A percentile compares a stretch with the other conserved stretches of the same genome.
These are phyloP conservation scores for Hortiboletus flavorubellus DNA, from an alignment of 768 basidiomycete genomes.

Conservation along the genomic window DNA sequence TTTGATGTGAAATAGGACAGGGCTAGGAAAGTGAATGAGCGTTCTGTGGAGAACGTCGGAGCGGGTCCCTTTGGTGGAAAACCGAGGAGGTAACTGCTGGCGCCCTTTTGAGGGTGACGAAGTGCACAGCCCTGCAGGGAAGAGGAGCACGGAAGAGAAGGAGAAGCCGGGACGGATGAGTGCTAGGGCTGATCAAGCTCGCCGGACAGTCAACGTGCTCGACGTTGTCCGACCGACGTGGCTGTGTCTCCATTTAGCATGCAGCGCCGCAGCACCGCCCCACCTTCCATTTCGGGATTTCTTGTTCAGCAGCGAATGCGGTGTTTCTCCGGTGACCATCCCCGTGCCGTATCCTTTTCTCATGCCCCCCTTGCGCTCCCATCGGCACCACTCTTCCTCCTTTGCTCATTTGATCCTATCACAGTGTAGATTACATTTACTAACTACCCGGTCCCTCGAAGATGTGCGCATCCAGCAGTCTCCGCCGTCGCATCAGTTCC, in stretches of 20 bases:
- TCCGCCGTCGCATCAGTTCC: conserved; percentile 74
- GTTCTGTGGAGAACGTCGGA: conserved; percentile 29
- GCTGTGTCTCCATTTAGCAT: conserved; percentile 34
- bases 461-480: conserved; percentile 73
- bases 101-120: conserved; percentile 15
- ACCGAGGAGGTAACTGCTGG: conserved; percentile 7
- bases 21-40: conserved; percentile 24
- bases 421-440: neutral
- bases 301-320: conserved; percentile 23
- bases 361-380: neutral
- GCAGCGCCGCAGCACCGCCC: conserved; percentile 36
- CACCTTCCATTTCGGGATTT: conserved; percentile 14
- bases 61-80: conserved; percentile 15
- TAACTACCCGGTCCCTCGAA: conserved; percentile 34
- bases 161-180: conserved; percentile 13
- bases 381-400: neutral
- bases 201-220: conserved; percentile 10
- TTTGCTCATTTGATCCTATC: neutral
- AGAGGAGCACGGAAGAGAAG: conserved; percentile 4
- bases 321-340: conserved; percentile 12
- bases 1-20: conserved; percentile 31
- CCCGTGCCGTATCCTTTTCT: neutral
- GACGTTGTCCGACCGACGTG: conserved; percentile 35
- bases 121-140: conserved; percentile 17
- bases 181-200: conserved; percentile 1